A percentile compares a stretch with the other conserved stretches of the same genome.
Evolutionary conservation across 208 protist species (phyloP).

Genomic region (Trichomonas tenax): DNA sequence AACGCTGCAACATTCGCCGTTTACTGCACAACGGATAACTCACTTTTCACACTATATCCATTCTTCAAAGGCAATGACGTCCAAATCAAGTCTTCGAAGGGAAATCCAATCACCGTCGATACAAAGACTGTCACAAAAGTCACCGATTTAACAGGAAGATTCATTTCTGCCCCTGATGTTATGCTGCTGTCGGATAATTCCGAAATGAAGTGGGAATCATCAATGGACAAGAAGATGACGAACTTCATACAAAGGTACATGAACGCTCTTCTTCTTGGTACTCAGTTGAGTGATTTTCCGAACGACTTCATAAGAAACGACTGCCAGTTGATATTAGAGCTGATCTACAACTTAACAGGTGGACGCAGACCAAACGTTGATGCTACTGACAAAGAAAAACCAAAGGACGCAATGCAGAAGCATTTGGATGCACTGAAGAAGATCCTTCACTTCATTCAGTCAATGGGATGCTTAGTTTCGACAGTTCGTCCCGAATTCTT

Average conservation of each 20-base stretch:
- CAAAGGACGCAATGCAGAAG: neutral
- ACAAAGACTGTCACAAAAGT: neutral
- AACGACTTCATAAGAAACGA: neutral
- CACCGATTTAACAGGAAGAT: neutral
- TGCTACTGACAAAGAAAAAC: neutral
- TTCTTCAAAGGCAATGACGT: neutral
- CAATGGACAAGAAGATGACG: neutral
- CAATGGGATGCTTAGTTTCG: neutral
- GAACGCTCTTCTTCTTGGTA: neutral
- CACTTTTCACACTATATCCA: neutral
- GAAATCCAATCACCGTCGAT: neutral
- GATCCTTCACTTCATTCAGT: neutral
- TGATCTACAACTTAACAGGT: neutral
- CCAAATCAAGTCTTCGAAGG: neutral
- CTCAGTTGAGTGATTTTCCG: neutral
- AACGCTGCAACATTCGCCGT: neutral
- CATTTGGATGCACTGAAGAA: neutral
- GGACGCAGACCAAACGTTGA: neutral
- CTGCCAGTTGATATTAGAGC: neutral
- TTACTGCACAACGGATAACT: neutral
- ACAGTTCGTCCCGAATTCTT: neutral
- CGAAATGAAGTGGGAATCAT: neutral
- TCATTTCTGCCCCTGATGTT: neutral
- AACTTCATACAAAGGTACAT: neutral
- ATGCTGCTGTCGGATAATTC: neutral